Evolutionary conservation across 192 early-diverging fungal genomes (phyloP), one percentile per base, ranked within the genome.

Genomic region (Kickxella alabastrina): DNA sequence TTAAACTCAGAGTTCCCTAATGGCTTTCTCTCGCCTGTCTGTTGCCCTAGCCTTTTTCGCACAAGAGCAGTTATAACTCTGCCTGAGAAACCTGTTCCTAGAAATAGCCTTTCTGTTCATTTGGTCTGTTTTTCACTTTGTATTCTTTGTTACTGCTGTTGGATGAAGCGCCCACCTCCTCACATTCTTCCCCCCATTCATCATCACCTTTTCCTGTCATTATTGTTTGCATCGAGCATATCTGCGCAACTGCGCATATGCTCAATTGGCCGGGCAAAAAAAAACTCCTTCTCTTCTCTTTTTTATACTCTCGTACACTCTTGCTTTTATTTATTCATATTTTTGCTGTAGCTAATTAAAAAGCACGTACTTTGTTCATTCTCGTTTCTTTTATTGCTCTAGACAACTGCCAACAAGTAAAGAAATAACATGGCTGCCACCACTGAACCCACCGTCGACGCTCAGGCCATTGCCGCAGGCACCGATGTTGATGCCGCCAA

Each of bases 361-460:
- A 19, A 22, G 18, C 1, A 21, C 39, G 14, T n/a, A 43, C 41
- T 42, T 21, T 22, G 3, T 42, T 19, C 22, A n/a, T 42, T 21
- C 41, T 44, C 32, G 3, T 49, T 15, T 37, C 21, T 15, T 10
- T 15, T 29, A 10, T 25, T 35, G 18, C 13, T 25, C 2, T 34
- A 49, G 21, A 10, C 10, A 13, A 29, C 25, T 39, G 36, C 39
- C 9, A 23, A n/a, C 36, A 38, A 17, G 5, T 38, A 38, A 14
- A 17, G 36, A n/a, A 38, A 38, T 38, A n/a, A n/a, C 37, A 77
- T 77, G 74, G 67, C 67, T 6, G 62, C 74, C 17, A 66, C 67
- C 26, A 70, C 74, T 34, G 67, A 70, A 51, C 74, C 74, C 44
- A 62, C 51, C 39, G 62, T 70, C 47, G 59, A 70, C 34, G 58